Base-by-base conservation (phyloP, 1,284 basidiomycete genomes). In the Fomes fomentarius region DNA sequence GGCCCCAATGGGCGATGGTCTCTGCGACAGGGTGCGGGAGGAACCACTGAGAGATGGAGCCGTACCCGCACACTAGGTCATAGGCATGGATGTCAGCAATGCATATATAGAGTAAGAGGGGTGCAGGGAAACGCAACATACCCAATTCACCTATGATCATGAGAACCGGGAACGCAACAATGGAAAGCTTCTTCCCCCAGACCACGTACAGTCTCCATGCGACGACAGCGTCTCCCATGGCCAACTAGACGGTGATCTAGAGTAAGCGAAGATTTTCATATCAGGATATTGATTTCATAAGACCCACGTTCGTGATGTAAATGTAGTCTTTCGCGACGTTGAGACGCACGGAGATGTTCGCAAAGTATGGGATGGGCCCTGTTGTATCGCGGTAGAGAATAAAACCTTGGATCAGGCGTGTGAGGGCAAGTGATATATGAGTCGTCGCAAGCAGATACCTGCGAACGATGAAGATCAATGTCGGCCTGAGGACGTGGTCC, bases 171-270 rank as follows among this genome's bases (percentile, higher is more conserved):
- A 61, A 28, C 10, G 63, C 17, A 31, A 56, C 59, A 0, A 62
- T 54, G 28, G 46, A 55, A 1, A 54, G 28, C n/a, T 58, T 64
- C n/a, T 58, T 56, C 8, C 55, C 61, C 64, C 64, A 67, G 9
- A 67, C 58, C 12, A 63, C 55, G 41, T 65, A 65, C 7, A 65
- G 35, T 1, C 64, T 37, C 64, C 64, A 67, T 3, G 65, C 56
- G 17, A 67, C 45, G 41, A 64, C 58, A 12, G 50, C 24, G 35
- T 66, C 65, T 2, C 63, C 65, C 9, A 65, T 33, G 17, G 59
- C 52, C 40, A 58, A 52, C 54, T 63, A 40, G 35, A n/a, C 30
- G n/a, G 2, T 11, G 24, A 21, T 1, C 2, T 12, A 17, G 30
- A 4, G n/a, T 14, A 15, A 25, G 24, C n/a, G 14, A 40, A 17